Evolutionary conservation across 2,329 filamentous ascomycete genomes (phyloP).

Genomic region (Fusarium sp.): DNA sequence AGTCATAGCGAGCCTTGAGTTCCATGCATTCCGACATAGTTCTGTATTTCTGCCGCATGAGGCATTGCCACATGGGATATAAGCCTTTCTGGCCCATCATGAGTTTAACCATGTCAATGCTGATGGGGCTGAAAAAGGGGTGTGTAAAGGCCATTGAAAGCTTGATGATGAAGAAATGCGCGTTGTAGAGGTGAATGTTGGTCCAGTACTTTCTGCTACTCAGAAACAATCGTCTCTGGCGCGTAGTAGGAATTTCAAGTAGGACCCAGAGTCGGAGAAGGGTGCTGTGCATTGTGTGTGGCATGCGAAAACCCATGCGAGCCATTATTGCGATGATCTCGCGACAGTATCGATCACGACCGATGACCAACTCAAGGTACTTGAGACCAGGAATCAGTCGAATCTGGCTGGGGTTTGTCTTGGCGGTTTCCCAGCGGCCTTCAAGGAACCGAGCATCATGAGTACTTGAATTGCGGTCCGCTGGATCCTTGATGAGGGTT

Average conservation of each 20-base stretch:
- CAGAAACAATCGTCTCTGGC: constrained; percentile 63
- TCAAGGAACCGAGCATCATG: constrained; percentile 12
- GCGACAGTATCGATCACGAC: constrained; percentile 63
- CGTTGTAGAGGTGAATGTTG: constrained; percentile 67
- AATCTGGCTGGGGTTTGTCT: constrained; percentile 40
- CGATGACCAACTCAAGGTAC: constrained; percentile 74
- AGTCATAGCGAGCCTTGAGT: constrained; percentile 67
- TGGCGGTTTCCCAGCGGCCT: constrained; percentile 1
- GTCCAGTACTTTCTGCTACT: constrained; percentile 63
- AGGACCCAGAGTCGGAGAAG: constrained; percentile 77
- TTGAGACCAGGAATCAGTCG: constrained; percentile 69
- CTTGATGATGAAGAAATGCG: constrained; percentile 75
- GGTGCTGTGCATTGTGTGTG: constrained; percentile 54
- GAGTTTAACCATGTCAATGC: constrained; percentile 61
- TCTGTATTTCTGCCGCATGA: constrained; percentile 65
- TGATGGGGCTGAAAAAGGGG: constrained; percentile 64
- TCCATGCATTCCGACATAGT: constrained; percentile 61
- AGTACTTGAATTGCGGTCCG: constrained; percentile 51
- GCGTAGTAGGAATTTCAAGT: constrained; percentile 71
- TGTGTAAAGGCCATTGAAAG: constrained; percentile 75
- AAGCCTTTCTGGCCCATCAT: constrained; percentile 68
- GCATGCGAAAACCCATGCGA: constrained; percentile 65
- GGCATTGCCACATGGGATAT: constrained; percentile 65
- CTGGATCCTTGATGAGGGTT: constrained; percentile 69
- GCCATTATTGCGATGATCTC: constrained; percentile 72